A percentile compares a stretch with the other conserved stretches of the same genome.
Conservation (phyloP, 1,284 basidiomycete genomes). For the Tetrapyrgos nigripes region DNA sequence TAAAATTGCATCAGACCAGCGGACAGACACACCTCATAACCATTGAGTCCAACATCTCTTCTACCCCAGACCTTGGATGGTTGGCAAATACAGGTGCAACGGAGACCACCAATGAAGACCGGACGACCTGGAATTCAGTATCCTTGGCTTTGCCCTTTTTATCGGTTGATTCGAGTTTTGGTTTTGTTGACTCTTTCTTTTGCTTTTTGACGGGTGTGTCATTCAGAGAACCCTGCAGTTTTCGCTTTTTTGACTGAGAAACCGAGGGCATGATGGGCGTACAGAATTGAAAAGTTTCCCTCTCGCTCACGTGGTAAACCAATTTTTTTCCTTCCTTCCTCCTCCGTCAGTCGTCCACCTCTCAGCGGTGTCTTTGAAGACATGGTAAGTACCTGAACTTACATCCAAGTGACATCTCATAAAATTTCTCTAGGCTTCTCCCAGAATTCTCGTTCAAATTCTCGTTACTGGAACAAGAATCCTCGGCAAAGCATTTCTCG, state of each 20-base stretch:
- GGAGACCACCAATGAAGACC: constrained; percentile 74
- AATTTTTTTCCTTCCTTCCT: constrained; percentile 4
- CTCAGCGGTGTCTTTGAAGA: constrained; percentile 8
- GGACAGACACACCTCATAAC: constrained; percentile 79
- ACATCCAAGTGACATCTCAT: neutral
- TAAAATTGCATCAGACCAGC: neutral
- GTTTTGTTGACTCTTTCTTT: constrained; percentile 23
- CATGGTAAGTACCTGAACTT: constrained; percentile 17
- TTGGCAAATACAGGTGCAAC: constrained; percentile 84
- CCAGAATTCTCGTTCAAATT: constrained; percentile 84
- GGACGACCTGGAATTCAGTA: constrained; percentile 72
- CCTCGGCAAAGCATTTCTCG: constrained; percentile 90
- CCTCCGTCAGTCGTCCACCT: constrained; percentile 3
- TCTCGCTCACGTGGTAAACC: constrained; percentile 9
- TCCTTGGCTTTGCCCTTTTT: constrained; percentile 53
- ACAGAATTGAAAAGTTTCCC: neutral
- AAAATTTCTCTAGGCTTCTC: constrained; percentile 62
- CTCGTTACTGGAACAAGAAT: constrained; percentile 83
- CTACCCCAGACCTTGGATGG: constrained; percentile 74
- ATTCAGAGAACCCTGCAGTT: constrained; percentile 37
- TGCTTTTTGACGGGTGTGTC: constrained; percentile 33
- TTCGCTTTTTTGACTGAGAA: constrained; percentile 55
- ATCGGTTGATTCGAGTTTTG: constrained; percentile 35
- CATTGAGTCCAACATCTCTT: constrained; percentile 92
- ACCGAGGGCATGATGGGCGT: constrained; percentile 2